phyloP scores from a whole-genome alignment of 2,329 filamentous ascomycete species.

The Talaromyces albobiverticillius region DNA sequence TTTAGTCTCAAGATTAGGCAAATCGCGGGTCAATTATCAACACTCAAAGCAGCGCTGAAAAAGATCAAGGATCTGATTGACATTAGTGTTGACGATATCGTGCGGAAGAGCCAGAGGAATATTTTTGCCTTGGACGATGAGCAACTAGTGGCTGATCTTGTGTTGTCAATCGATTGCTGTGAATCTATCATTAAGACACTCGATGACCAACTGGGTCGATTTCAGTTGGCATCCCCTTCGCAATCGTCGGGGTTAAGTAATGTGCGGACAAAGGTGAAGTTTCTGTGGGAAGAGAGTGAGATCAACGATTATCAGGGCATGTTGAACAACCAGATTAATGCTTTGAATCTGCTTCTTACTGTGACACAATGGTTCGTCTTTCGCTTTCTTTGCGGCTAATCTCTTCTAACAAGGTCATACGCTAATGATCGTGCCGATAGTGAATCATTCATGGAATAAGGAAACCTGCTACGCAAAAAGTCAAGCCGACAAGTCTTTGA shows the following conservation, averaged over 20 bases:
- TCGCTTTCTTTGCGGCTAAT: not conserved
- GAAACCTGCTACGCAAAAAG: not conserved
- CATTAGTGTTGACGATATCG: not conserved
- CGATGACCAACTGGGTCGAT: not conserved
- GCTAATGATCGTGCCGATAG: not conserved
- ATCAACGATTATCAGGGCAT: not conserved
- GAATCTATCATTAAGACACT: not conserved
- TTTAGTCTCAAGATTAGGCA: not conserved
- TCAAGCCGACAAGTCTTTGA: not conserved
- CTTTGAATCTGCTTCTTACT: slow-evolving; percentile 5
- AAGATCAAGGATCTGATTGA: not conserved
- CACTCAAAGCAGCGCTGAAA: not conserved
- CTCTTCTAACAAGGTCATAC: not conserved
- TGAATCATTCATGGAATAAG: not conserved
- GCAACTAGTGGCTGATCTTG: not conserved
- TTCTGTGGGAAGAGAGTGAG: not conserved
- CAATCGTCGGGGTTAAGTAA: not conserved
- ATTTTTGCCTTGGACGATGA: not conserved
- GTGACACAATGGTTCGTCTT: not conserved
- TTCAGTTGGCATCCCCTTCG: not conserved
- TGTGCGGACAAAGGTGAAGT: not conserved
- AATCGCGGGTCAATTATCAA: not conserved
- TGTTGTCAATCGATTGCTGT: not conserved
- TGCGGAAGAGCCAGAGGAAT: not conserved
- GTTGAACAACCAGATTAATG: slow-evolving; percentile 4